A percentile compares a stretch with the other conserved stretches of the same genome.
Evolutionary conservation across 768 basidiomycete species (phyloP).

Genomic region (Hericium coralloides): DNA sequence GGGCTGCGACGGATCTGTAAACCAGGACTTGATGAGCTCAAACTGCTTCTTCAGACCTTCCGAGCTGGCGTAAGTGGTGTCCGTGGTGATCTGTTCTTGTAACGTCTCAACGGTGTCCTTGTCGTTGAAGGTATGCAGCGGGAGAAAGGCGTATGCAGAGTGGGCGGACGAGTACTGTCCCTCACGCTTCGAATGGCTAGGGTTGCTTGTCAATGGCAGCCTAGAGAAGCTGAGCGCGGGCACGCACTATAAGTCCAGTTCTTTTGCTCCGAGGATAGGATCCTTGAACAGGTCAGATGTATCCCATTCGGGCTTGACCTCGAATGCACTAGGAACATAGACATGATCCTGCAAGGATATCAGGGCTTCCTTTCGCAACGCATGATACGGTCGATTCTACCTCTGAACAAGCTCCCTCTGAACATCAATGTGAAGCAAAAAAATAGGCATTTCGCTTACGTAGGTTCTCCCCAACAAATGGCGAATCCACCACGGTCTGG

Average conservation of each 20-base stretch:
- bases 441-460: not conserved
- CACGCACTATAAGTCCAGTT: not conserved
- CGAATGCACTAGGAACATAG: not conserved
- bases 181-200: not conserved
- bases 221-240: not conserved
- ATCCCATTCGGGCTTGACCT: not conserved
- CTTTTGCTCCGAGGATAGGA: not conserved
- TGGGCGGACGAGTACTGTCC: not conserved
- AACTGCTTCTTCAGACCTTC: not conserved
- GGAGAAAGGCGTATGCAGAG: not conserved
- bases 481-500: not conserved
- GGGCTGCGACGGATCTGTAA: not conserved
- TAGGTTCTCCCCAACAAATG: not conserved
- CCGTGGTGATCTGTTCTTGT: not conserved
- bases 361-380: not conserved
- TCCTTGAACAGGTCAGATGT: not conserved
- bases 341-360: not conserved
- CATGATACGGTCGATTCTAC: not conserved
- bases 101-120: not conserved
- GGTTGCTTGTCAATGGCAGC: not conserved
- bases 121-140: not conserved
- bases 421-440: not conserved
- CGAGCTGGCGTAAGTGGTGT: not conserved
- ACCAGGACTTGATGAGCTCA: not conserved
- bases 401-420: too few species aligned